Conservation (phyloP, 495 filamentous ascomycete species). For the Aspergillus avenaceus region DNA sequence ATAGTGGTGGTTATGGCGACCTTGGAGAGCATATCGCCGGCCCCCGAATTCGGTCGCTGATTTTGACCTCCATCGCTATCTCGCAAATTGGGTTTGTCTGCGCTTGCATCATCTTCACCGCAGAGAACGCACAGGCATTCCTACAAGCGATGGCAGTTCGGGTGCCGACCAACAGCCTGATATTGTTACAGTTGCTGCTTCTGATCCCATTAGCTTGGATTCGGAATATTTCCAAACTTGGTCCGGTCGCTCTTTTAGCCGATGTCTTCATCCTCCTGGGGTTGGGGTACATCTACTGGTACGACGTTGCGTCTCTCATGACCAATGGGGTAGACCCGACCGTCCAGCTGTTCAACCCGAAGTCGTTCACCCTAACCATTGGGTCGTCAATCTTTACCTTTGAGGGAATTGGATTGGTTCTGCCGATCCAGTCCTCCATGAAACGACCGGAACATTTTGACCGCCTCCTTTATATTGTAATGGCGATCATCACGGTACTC, state of each 20-base stretch:
- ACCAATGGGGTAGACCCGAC: slow-evolving; percentile 64
- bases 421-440: slow-evolving; percentile 93
- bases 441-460: slow-evolving; percentile 77
- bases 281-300: slow-evolving; percentile 85
- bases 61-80: slow-evolving; percentile 76
- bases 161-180: slow-evolving; percentile 71
- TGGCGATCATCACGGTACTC: slow-evolving; percentile 82
- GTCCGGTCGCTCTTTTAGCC: slow-evolving; percentile 75
- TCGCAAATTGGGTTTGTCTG: slow-evolving; percentile 88
- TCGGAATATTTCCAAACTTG: slow-evolving; percentile 84
- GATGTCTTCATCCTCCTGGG: slow-evolving; percentile 87
- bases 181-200: slow-evolving; percentile 80
- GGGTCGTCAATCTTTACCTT: slow-evolving; percentile 96
- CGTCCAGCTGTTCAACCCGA: slow-evolving; percentile 73
- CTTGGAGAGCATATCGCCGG: slow-evolving; percentile 84
- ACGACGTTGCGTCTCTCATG: slow-evolving; percentile 75
- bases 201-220: slow-evolving; percentile 84
- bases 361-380: slow-evolving; percentile 86
- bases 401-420: slow-evolving; percentile 89
- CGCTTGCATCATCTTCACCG: slow-evolving; percentile 93
- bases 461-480: slow-evolving; percentile 70
- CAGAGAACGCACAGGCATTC: slow-evolving; percentile 86
- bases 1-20: slow-evolving; percentile 83
- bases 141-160: slow-evolving; percentile 59
- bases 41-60: slow-evolving; percentile 71